Conservation (phyloP, 78 protist genomes). For the Dictyostelium discoideum region DNA sequence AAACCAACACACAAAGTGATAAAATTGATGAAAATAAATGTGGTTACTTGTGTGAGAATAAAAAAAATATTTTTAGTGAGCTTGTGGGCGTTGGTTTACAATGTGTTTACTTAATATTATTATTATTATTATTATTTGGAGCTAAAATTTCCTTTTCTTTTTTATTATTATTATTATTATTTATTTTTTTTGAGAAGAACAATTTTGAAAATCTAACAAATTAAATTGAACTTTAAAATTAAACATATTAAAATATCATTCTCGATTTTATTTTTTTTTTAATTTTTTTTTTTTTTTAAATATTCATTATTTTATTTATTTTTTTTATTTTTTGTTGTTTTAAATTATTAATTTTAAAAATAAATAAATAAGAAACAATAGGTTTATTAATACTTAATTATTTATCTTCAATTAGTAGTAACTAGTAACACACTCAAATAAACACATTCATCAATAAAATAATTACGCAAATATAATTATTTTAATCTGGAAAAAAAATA, state of each 20-base stretch:
- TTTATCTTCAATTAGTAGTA: background rate
- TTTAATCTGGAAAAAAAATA: background rate
- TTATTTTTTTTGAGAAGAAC: background rate
- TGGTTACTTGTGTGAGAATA: background rate
- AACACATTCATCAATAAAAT: background rate
- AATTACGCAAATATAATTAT: background rate
- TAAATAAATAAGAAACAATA: too few relatives aligned
- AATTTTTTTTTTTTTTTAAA: too few relatives aligned
- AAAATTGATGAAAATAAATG: constrained; percentile 5
- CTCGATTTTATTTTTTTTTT: background rate
- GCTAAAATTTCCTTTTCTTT: background rate
- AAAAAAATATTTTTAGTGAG: background rate
- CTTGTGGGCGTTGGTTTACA: background rate
- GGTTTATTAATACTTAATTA: too few relatives aligned
- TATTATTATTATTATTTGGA: background rate
- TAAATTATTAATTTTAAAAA: too few relatives aligned
- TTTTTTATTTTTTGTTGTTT: too few relatives aligned
- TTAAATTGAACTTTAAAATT: background rate
- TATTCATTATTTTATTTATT: too few relatives aligned
- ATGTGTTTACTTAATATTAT: background rate
- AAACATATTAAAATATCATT: background rate
- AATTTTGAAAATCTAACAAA: background rate
- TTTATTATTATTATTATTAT: background rate
- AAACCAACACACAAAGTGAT: background rate
- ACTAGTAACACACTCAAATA: background rate